Evolutionary conservation across 2,329 filamentous ascomycete species (phyloP), one percentile per base, ranked within the genome.

Genomic region (Cercospora brassicicola): DNA sequence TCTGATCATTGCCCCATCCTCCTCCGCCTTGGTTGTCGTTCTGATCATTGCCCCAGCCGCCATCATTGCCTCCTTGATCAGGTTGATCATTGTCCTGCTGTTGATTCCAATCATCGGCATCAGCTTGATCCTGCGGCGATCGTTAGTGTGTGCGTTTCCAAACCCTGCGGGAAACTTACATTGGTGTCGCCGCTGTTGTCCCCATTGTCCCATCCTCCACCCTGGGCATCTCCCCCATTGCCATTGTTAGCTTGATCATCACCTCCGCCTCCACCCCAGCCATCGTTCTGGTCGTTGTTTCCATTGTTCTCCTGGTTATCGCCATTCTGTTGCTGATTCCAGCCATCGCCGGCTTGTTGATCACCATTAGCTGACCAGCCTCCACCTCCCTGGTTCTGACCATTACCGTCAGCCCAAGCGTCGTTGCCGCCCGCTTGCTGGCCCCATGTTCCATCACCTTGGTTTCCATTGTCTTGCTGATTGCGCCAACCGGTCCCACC

Each of bases 331-430:
- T 9, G 23, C 9, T 55, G 23, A 1, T 55, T 28, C 55, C 55
- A 31, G n/a, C 45, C 30, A 33, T 69, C 61, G 57, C 51, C 64
- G 59, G 18, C 48, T 59, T 79, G 75, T 23, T 69, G 56, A 18
- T 73, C 68, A 10, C 75, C 76, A 56, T 79, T 20, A 4, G 59
- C 36, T 48, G 11, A 36, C 61, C 65, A 71, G 15, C 18, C 63
- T 10, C 61, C 55, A 15, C 53, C 23, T 26, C 33, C 48, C 30
- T 55, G 30, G 7, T 66, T 60, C 26, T 59, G 28, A 2, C 36
- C 48, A 48, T 62, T 51, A 63, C 55, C 42, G 11, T 28, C 57
- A 11, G 18, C 57, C 42, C 56, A 39, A 4, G 42, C 59, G n/a
- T 62, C 31, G 45, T 55, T 42, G 20, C 28, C 53, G 23, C 8